phyloP scores from a whole-genome alignment of 805 yeast genomes.

The Dipodascus geniculatus region DNA sequence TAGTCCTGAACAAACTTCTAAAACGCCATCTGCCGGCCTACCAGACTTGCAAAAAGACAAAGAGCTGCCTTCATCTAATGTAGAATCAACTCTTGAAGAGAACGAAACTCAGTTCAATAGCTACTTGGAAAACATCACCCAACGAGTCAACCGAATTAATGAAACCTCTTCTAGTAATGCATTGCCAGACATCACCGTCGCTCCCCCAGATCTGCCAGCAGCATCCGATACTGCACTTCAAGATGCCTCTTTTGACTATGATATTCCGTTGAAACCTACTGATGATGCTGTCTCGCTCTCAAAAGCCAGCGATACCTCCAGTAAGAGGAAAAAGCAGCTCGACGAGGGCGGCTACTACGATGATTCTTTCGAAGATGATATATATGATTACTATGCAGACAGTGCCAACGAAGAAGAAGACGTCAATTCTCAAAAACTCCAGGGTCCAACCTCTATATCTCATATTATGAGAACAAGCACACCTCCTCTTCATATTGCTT shows the following conservation, averaged over 20 bases:
- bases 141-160: not conserved
- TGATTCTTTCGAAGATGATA: constrained; percentile 3
- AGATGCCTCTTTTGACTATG: no score
- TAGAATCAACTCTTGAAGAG: no score
- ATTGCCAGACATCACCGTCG: not conserved
- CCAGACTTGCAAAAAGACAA: no score
- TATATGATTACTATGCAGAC: constrained; percentile 8
- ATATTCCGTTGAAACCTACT: no score
- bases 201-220: no score
- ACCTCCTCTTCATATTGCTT: not conserved
- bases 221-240: no score
- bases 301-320: not conserved
- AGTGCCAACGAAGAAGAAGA: constrained; percentile 7
- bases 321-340: constrained; percentile 3
- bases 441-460: not conserved
- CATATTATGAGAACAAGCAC: not conserved
- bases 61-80: no score
- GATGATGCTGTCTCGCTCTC: no score
- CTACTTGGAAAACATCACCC: not conserved
- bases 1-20: not conserved
- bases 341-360: constrained; percentile 2
- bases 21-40: no score
- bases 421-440: constrained; percentile 12
- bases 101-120: not conserved
- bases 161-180: not conserved